phyloP scores from a whole-genome alignment of 2,329 filamentous ascomycete genomes.

The Aschersonia sp. region DNA sequence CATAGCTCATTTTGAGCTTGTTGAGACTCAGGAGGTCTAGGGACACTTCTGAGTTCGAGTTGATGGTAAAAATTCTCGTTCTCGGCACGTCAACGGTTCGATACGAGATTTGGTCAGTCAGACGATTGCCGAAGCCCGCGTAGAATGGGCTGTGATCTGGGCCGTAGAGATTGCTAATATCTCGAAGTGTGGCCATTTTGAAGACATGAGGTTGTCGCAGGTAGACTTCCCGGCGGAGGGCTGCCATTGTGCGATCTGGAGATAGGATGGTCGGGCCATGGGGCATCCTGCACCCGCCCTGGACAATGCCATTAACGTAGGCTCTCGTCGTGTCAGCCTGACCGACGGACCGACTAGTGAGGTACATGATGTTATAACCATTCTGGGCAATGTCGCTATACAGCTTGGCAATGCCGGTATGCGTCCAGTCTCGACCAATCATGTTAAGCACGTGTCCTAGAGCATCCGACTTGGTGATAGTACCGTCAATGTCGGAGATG shows the following conservation, averaged over 20 bases:
- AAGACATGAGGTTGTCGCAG: conserved; percentile 95
- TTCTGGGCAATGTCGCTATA: conserved; percentile 93
- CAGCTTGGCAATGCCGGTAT: conserved; percentile 88
- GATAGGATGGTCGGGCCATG: conserved; percentile 89
- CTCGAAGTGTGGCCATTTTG: conserved; percentile 96
- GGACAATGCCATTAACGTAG: conserved; percentile 78
- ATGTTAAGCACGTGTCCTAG: conserved; percentile 90
- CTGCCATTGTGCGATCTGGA: conserved; percentile 89
- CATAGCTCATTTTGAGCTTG: conserved; percentile 92
- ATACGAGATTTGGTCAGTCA: conserved; percentile 94
- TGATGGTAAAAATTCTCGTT: conserved; percentile 95
- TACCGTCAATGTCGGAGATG: conserved; percentile 97
- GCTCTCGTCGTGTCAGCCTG: conserved; percentile 82
- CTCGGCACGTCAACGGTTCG: conserved; percentile 90
- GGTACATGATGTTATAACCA: conserved; percentile 97
- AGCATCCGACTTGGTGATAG: conserved; percentile 95
- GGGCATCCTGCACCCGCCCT: conserved; percentile 76
- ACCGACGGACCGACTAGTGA: conserved; percentile 86
- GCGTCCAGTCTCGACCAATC: conserved; percentile 96
- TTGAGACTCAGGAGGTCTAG: conserved; percentile 82
- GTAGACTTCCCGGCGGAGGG: conserved; percentile 82
- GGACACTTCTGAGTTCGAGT: conserved; percentile 90
- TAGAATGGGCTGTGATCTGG: conserved; percentile 75
- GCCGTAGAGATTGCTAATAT: conserved; percentile 81
- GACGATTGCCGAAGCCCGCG: conserved; percentile 88